phyloP scores from a whole-genome alignment of 2,329 filamentous ascomycete species.

The Cadophora luteo-olivacea region DNA sequence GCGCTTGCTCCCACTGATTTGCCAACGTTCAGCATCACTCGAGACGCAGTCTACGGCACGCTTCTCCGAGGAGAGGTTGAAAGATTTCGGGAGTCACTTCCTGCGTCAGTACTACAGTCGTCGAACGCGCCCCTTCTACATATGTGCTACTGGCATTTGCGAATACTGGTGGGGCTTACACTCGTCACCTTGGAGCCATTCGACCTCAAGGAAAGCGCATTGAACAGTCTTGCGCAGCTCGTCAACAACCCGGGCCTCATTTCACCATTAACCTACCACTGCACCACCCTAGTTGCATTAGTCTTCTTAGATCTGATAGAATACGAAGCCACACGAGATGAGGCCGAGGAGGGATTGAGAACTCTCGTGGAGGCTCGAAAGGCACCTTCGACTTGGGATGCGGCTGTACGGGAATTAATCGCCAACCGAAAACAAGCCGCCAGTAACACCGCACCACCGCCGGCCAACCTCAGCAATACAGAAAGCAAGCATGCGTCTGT shows the following conservation, averaged over 20 bases:
- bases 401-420: slow-evolving; percentile 59
- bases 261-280: slow-evolving; percentile 72
- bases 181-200: slow-evolving; percentile 60
- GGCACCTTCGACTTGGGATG: slow-evolving; percentile 62
- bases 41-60: slow-evolving; percentile 53
- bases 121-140: slow-evolving; percentile 63
- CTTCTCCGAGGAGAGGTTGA: slow-evolving; percentile 66
- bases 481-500: slow-evolving; percentile 36
- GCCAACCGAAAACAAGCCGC: slow-evolving; percentile 23
- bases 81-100: slow-evolving; percentile 69
- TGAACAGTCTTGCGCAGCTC: slow-evolving; percentile 64
- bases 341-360: slow-evolving; percentile 61
- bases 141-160: slow-evolving; percentile 73
- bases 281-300: slow-evolving; percentile 64
- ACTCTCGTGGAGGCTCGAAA: slow-evolving; percentile 61
- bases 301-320: slow-evolving; percentile 66
- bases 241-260: slow-evolving; percentile 59
- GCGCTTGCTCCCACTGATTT: slow-evolving; percentile 52
- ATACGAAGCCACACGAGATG: slow-evolving; percentile 60
- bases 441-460: slow-evolving; percentile 5
- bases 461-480: slow-evolving; percentile 12
- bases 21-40: slow-evolving; percentile 50
- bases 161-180: slow-evolving; percentile 67
- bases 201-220: slow-evolving; percentile 66
- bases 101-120: slow-evolving; percentile 59